Conservation (phyloP, 345 rosid genomes). For the Reutealis trisperma region DNA sequence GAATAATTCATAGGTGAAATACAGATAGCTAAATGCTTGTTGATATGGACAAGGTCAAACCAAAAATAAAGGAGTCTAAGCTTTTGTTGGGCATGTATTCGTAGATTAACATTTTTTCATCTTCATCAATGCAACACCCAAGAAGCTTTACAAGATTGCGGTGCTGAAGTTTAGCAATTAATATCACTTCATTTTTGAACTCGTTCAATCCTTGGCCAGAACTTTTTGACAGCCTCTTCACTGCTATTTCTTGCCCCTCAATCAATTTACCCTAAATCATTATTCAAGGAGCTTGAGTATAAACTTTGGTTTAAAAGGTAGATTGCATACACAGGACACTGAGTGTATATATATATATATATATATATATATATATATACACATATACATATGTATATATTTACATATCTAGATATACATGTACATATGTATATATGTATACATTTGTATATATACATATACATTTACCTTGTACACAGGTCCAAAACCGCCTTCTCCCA, state of each 20-base stretch:
- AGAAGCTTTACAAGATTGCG: slow-evolving; percentile 27
- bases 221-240: slow-evolving; percentile 20
- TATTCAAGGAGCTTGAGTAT: no score
- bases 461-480: not conserved
- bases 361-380: no score
- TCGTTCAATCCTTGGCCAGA: slow-evolving; percentile 21
- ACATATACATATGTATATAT: no score
- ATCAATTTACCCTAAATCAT: no score
- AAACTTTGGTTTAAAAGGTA: no score
- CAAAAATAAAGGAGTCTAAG: slow-evolving; percentile 18
- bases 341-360: no score
- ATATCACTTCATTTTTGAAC: slow-evolving; percentile 22
- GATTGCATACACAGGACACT: no score
- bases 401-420: no score
- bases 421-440: no score
- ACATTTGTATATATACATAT: no score
- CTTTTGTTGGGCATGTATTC: slow-evolving; percentile 27
- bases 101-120: slow-evolving; percentile 21
- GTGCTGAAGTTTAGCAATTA: slow-evolving; percentile 25
- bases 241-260: slow-evolving; percentile 13
- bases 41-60: not conserved
- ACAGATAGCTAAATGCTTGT: not conserved
- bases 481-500: slow-evolving; percentile 43
- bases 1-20: not conserved
- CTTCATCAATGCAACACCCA: slow-evolving; percentile 18